A percentile compares a stretch with the other conserved stretches of the same genome.
Evolutionary conservation across 75 land plant genomes (phyloP).

Genomic region (Larix kaempferi): DNA sequence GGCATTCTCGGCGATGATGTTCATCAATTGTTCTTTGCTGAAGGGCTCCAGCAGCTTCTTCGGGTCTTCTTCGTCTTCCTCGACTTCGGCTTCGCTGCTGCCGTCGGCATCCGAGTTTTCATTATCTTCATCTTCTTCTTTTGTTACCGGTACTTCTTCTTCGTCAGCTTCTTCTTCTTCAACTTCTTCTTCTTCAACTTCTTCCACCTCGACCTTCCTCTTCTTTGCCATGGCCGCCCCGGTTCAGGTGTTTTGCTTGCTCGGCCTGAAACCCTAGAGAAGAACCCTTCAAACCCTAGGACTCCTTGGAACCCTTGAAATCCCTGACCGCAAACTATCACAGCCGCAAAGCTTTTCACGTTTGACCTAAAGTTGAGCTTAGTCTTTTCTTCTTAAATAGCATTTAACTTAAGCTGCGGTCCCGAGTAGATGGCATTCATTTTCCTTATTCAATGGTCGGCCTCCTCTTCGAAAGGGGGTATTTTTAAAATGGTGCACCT

Average conservation of each 20-base stretch:
- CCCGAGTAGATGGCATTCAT: too few species aligned
- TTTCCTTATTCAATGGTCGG: too few species aligned
- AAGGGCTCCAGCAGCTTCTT: slow-evolving; percentile 45
- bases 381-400: too few species aligned
- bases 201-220: slow-evolving; percentile 23
- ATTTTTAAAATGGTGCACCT: too few species aligned
- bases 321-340: too few species aligned
- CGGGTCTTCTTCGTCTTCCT: slow-evolving; percentile 16
- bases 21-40: slow-evolving; percentile 42
- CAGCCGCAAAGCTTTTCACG: too few species aligned
- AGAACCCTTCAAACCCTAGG: too few species aligned
- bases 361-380: too few species aligned
- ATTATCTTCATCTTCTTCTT: slow-evolving; percentile 7
- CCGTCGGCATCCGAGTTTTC: slow-evolving; percentile 3
- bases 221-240: slow-evolving; percentile 15
- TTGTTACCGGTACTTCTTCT: not conserved
- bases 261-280: not conserved
- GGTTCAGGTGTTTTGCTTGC: slow-evolving; percentile 14
- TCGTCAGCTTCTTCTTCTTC: slow-evolving; percentile 11
- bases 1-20: slow-evolving; percentile 33
- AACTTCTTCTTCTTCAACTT: too few species aligned
- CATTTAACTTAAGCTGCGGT: too few species aligned
- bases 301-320: too few species aligned
- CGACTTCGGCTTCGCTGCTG: slow-evolving; percentile 4
- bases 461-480: too few species aligned